Base-by-base conservation (phyloP, 2,329 filamentous ascomycete genomes). In the Sordariomycetes sp. region DNA sequence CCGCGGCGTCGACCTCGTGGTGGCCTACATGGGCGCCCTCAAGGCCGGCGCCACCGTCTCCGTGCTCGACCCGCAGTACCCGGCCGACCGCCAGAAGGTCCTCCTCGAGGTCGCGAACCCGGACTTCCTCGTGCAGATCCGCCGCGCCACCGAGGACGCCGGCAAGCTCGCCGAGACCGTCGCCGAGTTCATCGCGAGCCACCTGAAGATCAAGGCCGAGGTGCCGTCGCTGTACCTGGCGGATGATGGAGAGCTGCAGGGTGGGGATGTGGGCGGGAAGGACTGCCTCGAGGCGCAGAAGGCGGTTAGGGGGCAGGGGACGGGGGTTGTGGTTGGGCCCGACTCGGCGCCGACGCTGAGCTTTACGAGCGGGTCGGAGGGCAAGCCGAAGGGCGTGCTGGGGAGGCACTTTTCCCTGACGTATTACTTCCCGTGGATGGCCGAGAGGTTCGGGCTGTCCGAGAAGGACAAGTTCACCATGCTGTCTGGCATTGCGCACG, bases 361-460 rank as follows among this genome's bases (percentile, higher is more conserved):
- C 32, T 91, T 89, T 68, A 91, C 88, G 1, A 83, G 79, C 7
- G 90, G 91, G 4, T 82, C 79, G 1, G 89, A 95, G 73, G 90
- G 89, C 53, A 78, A 82, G 63, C 91, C 90, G 37, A 96, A 96
- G 76, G 90, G 90, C 64, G 93, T 97, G 14, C 80, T 85, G 59
- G 92, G 93, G 1, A 82, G 93, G 16, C 93, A 97, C 72, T 97
- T 88, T 74, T 88, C 84, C 55, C 76, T 97, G 61, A 82, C 90
- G 1, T 86, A 88, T 65, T 97, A 96, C 74, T 95, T 93, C 68
- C 84, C 86, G 22, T 97, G 91, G 92, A 97, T 97, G 93, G 84
- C 90, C 0, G 75, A 94, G 72, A 83, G 77, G 2, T 97, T 97
- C 70, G 77, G 83, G 54, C 78, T 95, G 54, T 86, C 83, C 1